Evolutionary conservation across 495 filamentous ascomycete genomes (phyloP).

Genomic region (Mytilinidion resinicola): DNA sequence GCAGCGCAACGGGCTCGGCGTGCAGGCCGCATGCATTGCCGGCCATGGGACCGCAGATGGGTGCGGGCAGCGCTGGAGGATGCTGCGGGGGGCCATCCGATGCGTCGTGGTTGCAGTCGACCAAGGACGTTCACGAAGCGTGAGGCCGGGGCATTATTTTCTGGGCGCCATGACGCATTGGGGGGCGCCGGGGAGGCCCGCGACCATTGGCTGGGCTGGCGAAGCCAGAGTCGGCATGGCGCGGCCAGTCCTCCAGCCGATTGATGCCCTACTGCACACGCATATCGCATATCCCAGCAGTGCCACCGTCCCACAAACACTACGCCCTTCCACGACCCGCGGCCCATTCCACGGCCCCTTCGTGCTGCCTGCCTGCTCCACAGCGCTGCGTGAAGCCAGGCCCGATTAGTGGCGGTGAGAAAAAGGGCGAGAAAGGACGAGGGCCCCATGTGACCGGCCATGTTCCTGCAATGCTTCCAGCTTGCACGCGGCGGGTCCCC

Average conservation of each 20-base stretch:
- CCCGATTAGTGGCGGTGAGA: slow-evolving; percentile 21
- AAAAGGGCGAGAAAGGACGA: too few species aligned
- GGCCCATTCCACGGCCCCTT: not conserved
- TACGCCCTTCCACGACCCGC: slow-evolving; percentile 6
- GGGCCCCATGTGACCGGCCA: slow-evolving; percentile 15
- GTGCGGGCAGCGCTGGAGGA: not conserved
- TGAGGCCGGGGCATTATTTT: not conserved
- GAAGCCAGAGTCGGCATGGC: slow-evolving; percentile 7
- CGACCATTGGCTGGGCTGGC: slow-evolving; percentile 15
- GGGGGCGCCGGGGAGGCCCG: not conserved
- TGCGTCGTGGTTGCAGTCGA: not conserved
- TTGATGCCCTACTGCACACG: slow-evolving; percentile 18
- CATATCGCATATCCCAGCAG: slow-evolving; percentile 10
- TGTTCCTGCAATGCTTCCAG: not conserved
- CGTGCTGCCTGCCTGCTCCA: too few species aligned
- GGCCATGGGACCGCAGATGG: not conserved
- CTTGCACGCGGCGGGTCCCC: not conserved
- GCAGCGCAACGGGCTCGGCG: slow-evolving; percentile 14
- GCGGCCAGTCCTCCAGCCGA: not conserved
- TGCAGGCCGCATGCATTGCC: slow-evolving; percentile 5
- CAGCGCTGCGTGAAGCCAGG: too few species aligned
- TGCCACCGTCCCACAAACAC: slow-evolving; percentile 12
- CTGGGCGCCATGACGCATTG: not conserved
- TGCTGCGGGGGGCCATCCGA: not conserved
- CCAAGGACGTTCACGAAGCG: not conserved